Evolutionary conservation across 2,329 filamentous ascomycete species (phyloP).

Genomic region (Stagonosporopsis tanaceti): DNA sequence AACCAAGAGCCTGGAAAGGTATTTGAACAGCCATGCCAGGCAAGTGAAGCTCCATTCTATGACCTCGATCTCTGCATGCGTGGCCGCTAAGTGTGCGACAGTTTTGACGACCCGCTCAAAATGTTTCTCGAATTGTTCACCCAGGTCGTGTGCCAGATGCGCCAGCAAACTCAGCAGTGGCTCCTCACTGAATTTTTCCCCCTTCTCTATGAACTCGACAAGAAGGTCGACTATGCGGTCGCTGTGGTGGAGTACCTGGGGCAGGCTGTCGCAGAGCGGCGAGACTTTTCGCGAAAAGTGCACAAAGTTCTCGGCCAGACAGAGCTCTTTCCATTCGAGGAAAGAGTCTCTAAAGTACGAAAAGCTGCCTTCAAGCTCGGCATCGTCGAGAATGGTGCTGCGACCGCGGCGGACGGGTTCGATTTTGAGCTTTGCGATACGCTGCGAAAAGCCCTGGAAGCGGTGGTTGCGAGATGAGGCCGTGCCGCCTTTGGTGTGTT

Average conservation of each 20-base stretch:
- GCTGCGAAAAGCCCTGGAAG: slow-evolving; percentile 90
- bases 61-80: slow-evolving; percentile 81
- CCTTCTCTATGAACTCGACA: slow-evolving; percentile 76
- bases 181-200: slow-evolving; percentile 82
- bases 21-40: slow-evolving; percentile 96
- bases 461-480: slow-evolving; percentile 82
- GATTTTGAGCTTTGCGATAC: slow-evolving; percentile 90
- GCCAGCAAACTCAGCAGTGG: slow-evolving; percentile 87
- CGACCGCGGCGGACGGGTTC: slow-evolving; percentile 91
- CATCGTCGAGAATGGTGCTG: slow-evolving; percentile 81
- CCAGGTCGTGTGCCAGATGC: slow-evolving; percentile 93
- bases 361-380: slow-evolving; percentile 77
- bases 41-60: slow-evolving; percentile 98
- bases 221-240: slow-evolving; percentile 82
- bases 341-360: slow-evolving; percentile 87
- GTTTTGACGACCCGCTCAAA: slow-evolving; percentile 78
- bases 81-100: slow-evolving; percentile 79
- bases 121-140: slow-evolving; percentile 85
- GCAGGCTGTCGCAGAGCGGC: slow-evolving; percentile 85
- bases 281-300: slow-evolving; percentile 77
- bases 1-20: slow-evolving; percentile 85
- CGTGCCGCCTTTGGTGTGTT: slow-evolving; percentile 72
- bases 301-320: slow-evolving; percentile 82
- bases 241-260: slow-evolving; percentile 91
- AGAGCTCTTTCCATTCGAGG: slow-evolving; percentile 90